Percentiles rank a stretch among this genome's conserved stretches.
Evolutionary conservation across 371 early-diverging fungal genomes (phyloP).

Genomic region (Zychaea mexicana): DNA sequence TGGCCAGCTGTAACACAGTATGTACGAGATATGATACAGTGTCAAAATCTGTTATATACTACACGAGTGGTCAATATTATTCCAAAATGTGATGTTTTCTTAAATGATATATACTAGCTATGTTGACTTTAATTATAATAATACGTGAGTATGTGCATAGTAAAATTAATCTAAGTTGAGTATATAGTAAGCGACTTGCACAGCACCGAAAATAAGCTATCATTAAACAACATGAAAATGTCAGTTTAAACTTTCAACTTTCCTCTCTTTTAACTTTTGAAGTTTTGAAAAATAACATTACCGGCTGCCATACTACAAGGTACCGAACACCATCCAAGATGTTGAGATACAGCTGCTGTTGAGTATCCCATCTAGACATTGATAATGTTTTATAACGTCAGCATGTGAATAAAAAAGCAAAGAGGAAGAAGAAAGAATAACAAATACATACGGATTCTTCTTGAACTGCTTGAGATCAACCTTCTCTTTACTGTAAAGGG

Average conservation of each 20-base stretch:
- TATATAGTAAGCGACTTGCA: conserved; percentile 46
- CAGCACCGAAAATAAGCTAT: conserved; percentile 51
- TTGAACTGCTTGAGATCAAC: conserved; percentile 80
- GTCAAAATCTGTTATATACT: too few relatives aligned
- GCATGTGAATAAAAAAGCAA: too few relatives aligned
- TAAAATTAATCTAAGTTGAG: conserved; percentile 32
- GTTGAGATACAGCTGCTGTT: conserved; percentile 77
- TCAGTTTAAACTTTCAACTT: too few relatives aligned
- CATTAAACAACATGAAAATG: neutral
- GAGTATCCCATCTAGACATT: conserved; percentile 62
- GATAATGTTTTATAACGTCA: neutral
- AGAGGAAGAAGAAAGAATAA: too few relatives aligned
- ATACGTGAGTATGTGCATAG: neutral
- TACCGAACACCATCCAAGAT: conserved; percentile 83
- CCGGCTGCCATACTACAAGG: conserved; percentile 83
- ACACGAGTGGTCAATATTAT: too few relatives aligned
- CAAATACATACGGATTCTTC: conserved; percentile 68
- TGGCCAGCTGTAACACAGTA: too few relatives aligned
- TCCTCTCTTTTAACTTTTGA: too few relatives aligned
- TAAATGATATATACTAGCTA: neutral
- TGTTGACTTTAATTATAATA: neutral
- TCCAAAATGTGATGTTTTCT: neutral
- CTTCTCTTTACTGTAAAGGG: conserved; percentile 71
- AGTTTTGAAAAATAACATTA: conserved; percentile 30
- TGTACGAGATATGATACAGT: too few relatives aligned